A percentile compares a stretch with the other conserved stretches of the same genome.
Evolutionary conservation across 768 basidiomycete species (phyloP).

Genomic region (Phanerodontia chrysosporium): DNA sequence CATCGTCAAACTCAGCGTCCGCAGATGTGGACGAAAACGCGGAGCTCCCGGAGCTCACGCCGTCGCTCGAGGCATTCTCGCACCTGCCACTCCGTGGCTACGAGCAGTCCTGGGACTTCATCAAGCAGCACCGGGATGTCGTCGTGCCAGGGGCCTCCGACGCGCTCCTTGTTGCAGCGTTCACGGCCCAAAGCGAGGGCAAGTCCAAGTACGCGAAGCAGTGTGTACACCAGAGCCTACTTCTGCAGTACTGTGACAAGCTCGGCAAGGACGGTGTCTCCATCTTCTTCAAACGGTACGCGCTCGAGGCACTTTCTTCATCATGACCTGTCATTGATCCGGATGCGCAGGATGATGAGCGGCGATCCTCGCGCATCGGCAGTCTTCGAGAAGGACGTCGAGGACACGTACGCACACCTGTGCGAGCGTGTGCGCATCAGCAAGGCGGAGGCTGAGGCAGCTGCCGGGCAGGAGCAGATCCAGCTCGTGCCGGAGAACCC

Average conservation of each 20-base stretch:
- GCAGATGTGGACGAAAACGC: slow-evolving; percentile 36
- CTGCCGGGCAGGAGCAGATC: slow-evolving; percentile 82
- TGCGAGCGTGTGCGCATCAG: slow-evolving; percentile 66
- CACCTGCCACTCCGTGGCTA: slow-evolving; percentile 68
- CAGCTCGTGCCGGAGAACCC: slow-evolving; percentile 92
- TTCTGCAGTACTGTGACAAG: slow-evolving; percentile 93
- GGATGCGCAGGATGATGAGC: slow-evolving; percentile 65
- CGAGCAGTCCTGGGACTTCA: slow-evolving; percentile 76
- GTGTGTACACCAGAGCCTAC: slow-evolving; percentile 89
- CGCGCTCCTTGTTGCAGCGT: slow-evolving; percentile 86
- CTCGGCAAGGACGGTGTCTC: slow-evolving; percentile 87
- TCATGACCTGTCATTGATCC: slow-evolving; percentile 2
- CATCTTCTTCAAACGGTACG: slow-evolving; percentile 88
- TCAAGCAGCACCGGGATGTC: slow-evolving; percentile 82
- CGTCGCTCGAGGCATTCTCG: slow-evolving; percentile 74
- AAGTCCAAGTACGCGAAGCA: slow-evolving; percentile 68
- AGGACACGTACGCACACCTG: slow-evolving; percentile 82
- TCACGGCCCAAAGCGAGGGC: slow-evolving; percentile 72
- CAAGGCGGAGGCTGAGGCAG: slow-evolving; percentile 48
- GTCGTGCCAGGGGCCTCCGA: slow-evolving; percentile 86
- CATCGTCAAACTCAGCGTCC: slow-evolving; percentile 13
- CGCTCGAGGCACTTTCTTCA: not conserved
- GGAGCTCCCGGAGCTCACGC: slow-evolving; percentile 75
- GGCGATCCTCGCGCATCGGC: slow-evolving; percentile 70
- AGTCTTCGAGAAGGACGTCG: slow-evolving; percentile 87